phyloP scores from a whole-genome alignment of 1,284 basidiomycete genomes.

The Fomitopsis pinicola region DNA sequence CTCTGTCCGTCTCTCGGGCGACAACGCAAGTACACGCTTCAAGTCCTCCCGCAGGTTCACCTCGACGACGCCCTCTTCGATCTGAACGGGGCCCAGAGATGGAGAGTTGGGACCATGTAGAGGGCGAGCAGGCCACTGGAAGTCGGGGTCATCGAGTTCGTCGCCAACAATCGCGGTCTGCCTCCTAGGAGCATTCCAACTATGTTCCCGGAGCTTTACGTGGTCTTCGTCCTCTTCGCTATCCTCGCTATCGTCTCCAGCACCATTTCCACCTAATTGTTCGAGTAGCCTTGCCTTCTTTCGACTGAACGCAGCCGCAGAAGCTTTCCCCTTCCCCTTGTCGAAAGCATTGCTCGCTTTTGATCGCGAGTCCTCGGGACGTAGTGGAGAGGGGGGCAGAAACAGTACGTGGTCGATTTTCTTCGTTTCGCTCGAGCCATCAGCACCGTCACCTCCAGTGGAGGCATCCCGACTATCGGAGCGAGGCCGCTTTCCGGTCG shows the following conservation, averaged over 20 bases:
- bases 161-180: background rate
- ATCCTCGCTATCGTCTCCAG: slow-evolving; percentile 29
- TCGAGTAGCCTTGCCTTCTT: slow-evolving; percentile 37
- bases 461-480: slow-evolving; percentile 7
- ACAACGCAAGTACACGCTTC: slow-evolving; percentile 56
- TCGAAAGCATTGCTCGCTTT: slow-evolving; percentile 26
- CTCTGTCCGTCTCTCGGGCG: slow-evolving; percentile 34
- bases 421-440: background rate
- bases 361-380: slow-evolving; percentile 26
- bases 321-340: slow-evolving; percentile 35
- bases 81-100: slow-evolving; percentile 9
- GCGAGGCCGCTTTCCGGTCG: slow-evolving; percentile 22
- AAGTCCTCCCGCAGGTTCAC: slow-evolving; percentile 65
- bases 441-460: slow-evolving; percentile 11
- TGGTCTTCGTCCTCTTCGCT: slow-evolving; percentile 30
- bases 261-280: slow-evolving; percentile 14
- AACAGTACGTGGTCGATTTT: slow-evolving; percentile 19
- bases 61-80: slow-evolving; percentile 35
- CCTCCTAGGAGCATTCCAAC: slow-evolving; percentile 12
- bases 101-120: slow-evolving; percentile 10
- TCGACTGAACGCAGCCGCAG: slow-evolving; percentile 22
- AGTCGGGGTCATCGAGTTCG: slow-evolving; percentile 17
- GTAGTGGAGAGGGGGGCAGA: slow-evolving; percentile 65
- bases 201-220: slow-evolving; percentile 29
- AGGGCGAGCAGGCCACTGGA: slow-evolving; percentile 23